Evolutionary conservation across 179 eudicot genomes (phyloP), one percentile per base, ranked within the genome.

Genomic region (Silene coronaria): DNA sequence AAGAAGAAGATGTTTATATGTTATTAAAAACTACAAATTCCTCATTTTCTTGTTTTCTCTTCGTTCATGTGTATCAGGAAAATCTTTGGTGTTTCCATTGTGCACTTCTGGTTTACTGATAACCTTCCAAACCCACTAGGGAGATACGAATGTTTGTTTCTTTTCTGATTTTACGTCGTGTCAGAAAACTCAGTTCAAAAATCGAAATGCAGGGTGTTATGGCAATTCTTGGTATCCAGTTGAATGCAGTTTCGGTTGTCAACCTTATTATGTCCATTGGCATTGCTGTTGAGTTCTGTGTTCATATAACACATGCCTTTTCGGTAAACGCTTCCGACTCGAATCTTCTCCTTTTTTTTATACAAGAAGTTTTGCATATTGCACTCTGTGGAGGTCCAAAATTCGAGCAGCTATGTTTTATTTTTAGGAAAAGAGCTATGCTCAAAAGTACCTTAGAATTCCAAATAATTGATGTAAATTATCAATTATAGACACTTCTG

Each of bases 241-340:
- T 92, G 81, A 92, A 94, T 74, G 96, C 98, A 38, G 87, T 94
- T 71, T 94, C 98, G 21, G 97, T 94, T 67, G 98, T 94, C 73
- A 94, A 94, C 87, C 98, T 94, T 61, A 86, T 94, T 59, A 94
- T 94, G 98, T 87, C 98, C 21, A 93, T 94, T 70, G 98, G 98
- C 34, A 94, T 94, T 71, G 94, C 96, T 51, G 98, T 94, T 73
- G 98, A 94, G 85, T 94, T 94, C 83, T 94, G 98, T 69, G 96
- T 94, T 67, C 98, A 94, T 78, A 86, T 94, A 68, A 92, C 97
- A 72, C 97, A 94, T 86, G 96, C 97, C 74, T 94, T 94, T 89
- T 85, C 93, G 91, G 98, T 94, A 69, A 80, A 82, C 86, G n/a
- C 48, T 65, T 7, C 64, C 63, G n/a, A 67, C 2, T 17, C 38